Percentiles rank a stretch among this genome's conserved stretches.
These are phyloP conservation scores for Cyberlindnera subsufficiens DNA, from an alignment of 805 yeast genomes.

Conservation along the genomic window DNA sequence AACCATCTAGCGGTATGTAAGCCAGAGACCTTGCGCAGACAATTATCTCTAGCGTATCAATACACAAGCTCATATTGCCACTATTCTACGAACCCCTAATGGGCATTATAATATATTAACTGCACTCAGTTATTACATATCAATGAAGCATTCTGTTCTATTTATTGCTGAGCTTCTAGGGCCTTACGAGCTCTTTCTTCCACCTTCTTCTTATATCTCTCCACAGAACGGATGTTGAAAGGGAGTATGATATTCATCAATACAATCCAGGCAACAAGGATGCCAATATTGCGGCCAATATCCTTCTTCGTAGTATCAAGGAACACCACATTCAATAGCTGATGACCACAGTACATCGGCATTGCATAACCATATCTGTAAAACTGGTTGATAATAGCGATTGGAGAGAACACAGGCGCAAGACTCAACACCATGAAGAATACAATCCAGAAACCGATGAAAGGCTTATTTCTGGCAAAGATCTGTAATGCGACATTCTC, in stretches of 20 bases:
- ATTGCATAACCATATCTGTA: slow-evolving; percentile 50
- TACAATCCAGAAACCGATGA: slow-evolving; percentile 62
- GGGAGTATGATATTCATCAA: slow-evolving; percentile 35
- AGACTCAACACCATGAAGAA: slow-evolving; percentile 59
- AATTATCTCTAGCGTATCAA: no score
- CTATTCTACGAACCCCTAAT: no score
- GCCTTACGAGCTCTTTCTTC: slow-evolving; percentile 11
- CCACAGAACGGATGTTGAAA: slow-evolving; percentile 16
- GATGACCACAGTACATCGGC: slow-evolving; percentile 57
- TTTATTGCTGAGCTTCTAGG: slow-evolving; percentile 1
- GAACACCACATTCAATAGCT: slow-evolving; percentile 46
- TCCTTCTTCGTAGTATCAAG: slow-evolving; percentile 47
- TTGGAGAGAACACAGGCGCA: slow-evolving; percentile 55
- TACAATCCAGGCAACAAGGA: slow-evolving; percentile 50
- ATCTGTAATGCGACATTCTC: slow-evolving; percentile 50
- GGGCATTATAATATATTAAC: no score
- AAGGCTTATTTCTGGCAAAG: slow-evolving; percentile 50
- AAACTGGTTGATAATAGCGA: slow-evolving; percentile 27
- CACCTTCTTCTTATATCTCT: slow-evolving; percentile 8
- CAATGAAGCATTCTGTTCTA: not conserved
- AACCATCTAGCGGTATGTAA: no score
- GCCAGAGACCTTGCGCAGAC: no score
- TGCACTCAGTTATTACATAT: not conserved
- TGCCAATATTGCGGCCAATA: slow-evolving; percentile 49
- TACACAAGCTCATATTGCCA: no score